A percentile compares a stretch with the other conserved stretches of the same genome.
Conservation (phyloP, 2,329 filamentous ascomycete genomes). For the Triangularia setosa region DNA sequence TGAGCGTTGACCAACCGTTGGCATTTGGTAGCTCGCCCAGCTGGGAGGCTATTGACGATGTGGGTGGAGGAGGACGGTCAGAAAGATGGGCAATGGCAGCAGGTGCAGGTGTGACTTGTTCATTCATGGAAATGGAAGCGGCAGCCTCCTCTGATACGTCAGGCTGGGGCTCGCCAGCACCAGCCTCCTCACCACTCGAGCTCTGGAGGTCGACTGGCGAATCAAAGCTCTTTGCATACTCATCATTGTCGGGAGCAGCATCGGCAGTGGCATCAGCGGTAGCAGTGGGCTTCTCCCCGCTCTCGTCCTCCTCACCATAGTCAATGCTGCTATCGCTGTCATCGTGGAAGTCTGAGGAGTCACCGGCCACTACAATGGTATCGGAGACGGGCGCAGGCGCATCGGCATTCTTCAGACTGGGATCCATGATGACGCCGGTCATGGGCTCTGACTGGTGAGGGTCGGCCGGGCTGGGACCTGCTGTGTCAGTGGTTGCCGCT, state of each 20-base stretch:
- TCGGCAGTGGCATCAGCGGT: slow-evolving; percentile 25
- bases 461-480: slow-evolving; percentile 18
- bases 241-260: slow-evolving; percentile 39
- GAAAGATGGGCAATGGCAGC: slow-evolving; percentile 30
- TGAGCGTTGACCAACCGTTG: not conserved
- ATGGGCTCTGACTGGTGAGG: slow-evolving; percentile 3
- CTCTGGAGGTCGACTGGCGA: slow-evolving; percentile 39
- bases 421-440: slow-evolving; percentile 23
- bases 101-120: slow-evolving; percentile 37
- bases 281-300: slow-evolving; percentile 21
- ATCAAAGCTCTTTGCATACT: slow-evolving; percentile 50
- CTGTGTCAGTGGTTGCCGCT: slow-evolving; percentile 45
- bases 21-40: no score
- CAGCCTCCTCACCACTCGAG: slow-evolving; percentile 29
- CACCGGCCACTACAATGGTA: slow-evolving; percentile 30
- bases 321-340: slow-evolving; percentile 48
- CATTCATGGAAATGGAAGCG: slow-evolving; percentile 40
- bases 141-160: slow-evolving; percentile 40
- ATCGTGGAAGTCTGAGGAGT: slow-evolving; percentile 35
- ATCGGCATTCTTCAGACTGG: slow-evolving; percentile 16
- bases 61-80: slow-evolving; percentile 21
- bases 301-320: slow-evolving; percentile 41
- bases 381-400: slow-evolving; percentile 26
- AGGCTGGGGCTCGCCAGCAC: slow-evolving; percentile 28
- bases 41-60: slow-evolving; percentile 13